Base-by-base conservation (phyloP, 306 rosid species). In the Quercus cerris region DNA sequence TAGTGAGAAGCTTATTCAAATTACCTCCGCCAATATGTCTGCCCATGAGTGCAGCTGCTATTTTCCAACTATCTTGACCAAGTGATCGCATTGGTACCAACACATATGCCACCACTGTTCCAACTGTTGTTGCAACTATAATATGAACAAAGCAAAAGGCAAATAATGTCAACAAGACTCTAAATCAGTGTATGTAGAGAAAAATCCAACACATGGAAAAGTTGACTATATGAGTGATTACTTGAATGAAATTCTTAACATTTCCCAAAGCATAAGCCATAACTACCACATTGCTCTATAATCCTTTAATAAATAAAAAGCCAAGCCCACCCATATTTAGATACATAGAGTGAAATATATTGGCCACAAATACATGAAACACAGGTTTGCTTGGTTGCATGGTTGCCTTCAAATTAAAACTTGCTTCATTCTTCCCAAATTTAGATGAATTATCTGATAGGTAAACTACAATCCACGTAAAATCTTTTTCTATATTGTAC, bases 41-140 rank as follows among this genome's bases (percentile, higher is more conserved):
- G 33, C 97, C 97, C 95, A 92, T 92, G 54, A 90, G 91, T 20
- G 95, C 93, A 46, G 95, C 92, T 74, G 97, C 95, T 76, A 92
- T 89, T 87, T 89, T 89, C 97, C 97, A 90, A 83, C 97, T 83
- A 72, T 92, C 92, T 56, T 79, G 87, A 82, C 95, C 97, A 71
- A 92, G 95, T 17, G 97, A 87, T 75, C 87, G 84, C 97, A 92
- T 89, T 46, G 95, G 95, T 75, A 89, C 93, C 52, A 92, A 83
- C 38, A 83, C 71, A 77, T 89, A 92, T 28, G 95, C 97, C 33
- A 92, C 91, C 27, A 55, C 86, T 7, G 95, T 92, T 78, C 93
- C 97, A 73, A 90, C 15, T 31, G 93, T 89, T 17, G 95, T 92
- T 59, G 91, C 95, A 83, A 90, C 95, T 92, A 80, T 68, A 38